Evolutionary conservation across 441 rosid genomes (phyloP), one percentile per base, ranked within the genome.

Genomic region (Erodium moschatum): DNA sequence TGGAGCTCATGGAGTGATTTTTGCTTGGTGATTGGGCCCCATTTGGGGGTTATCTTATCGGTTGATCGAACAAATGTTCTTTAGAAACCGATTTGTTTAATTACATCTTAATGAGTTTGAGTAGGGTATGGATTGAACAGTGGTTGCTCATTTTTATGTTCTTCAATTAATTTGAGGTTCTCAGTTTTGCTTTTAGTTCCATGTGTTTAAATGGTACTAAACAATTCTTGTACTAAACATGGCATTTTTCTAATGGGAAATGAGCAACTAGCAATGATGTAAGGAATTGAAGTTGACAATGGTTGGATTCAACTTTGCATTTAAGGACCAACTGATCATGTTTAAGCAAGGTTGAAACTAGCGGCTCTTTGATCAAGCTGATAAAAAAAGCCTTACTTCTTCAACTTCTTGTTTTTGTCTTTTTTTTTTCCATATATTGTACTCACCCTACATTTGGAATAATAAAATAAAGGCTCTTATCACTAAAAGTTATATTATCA

Each of bases 31-130:
- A 56, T 18, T 56, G 62, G 62, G 62, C 2, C 61, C 62, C 62
- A 56, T 56, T 56, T 56, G 62, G 62, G 61, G 62, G 24, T 56
- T 56, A 56, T 56, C 19, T 56, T 56, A 56, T 56, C 19, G 62
- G 62, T 56, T 56, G 27, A 56, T 19, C 13, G 27, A 56, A 56
- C 62, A 56, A 56, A 9, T 56, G 62, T 19, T 56, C 11, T 8
- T 19, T 18, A 18, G 62, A 27, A 56, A 56, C 12, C 27, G 9
- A 56, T 18, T 56, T n/a, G 62, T 56, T 56, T 56, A 10, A 56
- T 56, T 56, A 19, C 24, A 2, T 54, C 1, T 19, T 18, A 1
- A 56, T 56, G 27, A 24, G 62, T 56, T 56, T 56, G 27, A 18
- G 24, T 19, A 18, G 62, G 27, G 62, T 1, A 12, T 56, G 62